These are phyloP conservation scores for Teunomyces cretensis DNA, from an alignment of 805 yeast species.

Conservation along the genomic window DNA sequence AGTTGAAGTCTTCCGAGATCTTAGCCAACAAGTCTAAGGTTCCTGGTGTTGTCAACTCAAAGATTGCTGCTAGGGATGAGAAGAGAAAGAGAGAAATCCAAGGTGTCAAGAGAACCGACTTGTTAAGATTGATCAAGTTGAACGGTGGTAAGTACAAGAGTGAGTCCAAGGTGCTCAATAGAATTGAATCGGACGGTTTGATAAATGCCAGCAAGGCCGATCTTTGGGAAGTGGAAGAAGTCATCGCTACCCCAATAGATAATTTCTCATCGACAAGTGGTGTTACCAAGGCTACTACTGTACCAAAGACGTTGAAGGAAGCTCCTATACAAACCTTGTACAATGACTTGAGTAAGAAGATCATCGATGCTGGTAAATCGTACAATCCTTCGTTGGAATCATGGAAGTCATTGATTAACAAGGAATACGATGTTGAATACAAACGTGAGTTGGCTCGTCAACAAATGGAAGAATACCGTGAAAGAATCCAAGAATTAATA, in stretches of 20 bases:
- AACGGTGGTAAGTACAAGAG: conserved; percentile 69
- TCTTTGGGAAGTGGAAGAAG: conserved; percentile 60
- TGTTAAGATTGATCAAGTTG: conserved; percentile 64
- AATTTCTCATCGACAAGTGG: conserved; percentile 17
- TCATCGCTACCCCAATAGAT: conserved; percentile 14
- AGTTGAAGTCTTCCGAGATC: conserved; percentile 65
- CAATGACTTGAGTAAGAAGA: conserved; percentile 31
- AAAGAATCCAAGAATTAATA: conserved; percentile 64
- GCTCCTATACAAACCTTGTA: conserved; percentile 56
- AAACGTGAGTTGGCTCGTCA: conserved; percentile 63
- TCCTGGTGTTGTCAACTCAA: conserved; percentile 48
- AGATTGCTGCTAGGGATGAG: conserved; percentile 6
- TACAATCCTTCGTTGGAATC: conserved; percentile 85
- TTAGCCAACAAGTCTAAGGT: conserved; percentile 72
- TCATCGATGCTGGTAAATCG: conserved; percentile 86
- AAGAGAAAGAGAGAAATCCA: conserved; percentile 44
- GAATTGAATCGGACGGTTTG: conserved; percentile 65
- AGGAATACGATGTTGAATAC: conserved; percentile 66
- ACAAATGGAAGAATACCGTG: conserved; percentile 60
- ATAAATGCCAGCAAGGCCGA: conserved; percentile 45
- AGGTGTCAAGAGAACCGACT: conserved; percentile 64
- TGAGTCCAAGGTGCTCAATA: conserved; percentile 49
- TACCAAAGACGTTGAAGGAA: conserved; percentile 54
- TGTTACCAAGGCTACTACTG: conserved; percentile 43
- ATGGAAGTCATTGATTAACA: conserved; percentile 72